Evolutionary conservation across 208 protist species (phyloP), one percentile per base, ranked within the genome.

Genomic region (Trypanosoma melophagium): DNA sequence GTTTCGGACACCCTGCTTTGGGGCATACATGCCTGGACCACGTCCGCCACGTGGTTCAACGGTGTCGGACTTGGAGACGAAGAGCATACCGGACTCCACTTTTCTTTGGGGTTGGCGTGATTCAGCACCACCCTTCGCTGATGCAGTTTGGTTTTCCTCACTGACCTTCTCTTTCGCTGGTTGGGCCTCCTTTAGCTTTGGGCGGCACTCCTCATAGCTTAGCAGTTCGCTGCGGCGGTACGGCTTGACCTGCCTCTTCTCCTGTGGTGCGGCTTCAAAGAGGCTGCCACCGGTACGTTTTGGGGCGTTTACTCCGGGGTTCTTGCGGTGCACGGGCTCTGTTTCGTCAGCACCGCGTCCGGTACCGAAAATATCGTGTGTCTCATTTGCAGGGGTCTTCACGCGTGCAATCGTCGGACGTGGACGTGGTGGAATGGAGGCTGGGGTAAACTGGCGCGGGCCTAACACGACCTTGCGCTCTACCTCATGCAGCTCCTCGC

Each of bases 301-400:
- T 69, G 77, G 84, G 35, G 42, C 60, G 67, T 75, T 77, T 19
- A 64, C 61, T 31, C 70, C 89, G 17, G 77, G 51, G 45, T 83
- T 78, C 56, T 69, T 70, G 22, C 45, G 57, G 21, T 77, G 72
- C 57, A 78, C 44, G 56, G 71, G 55, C 69, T 86, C 79, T 50
- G 73, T 60, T 49, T 84, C 77, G 38, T 81, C 81, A 55, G 77
- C 81, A 38, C 60, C 60, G 55, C 77, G 79, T 38, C 85, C 89
- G 49, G 79, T 88, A 45, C 89, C 83, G 53, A 94, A 79, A 41
- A 94, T 79, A 59, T 94, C 89, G 77, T 94, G 89, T 60, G 87
- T 83, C 41, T 76, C 73, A 70, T 87, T 92, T 8, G 89, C 89
- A 52, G 38, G 21, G 0, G 73, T 79, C 60, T 89, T 82, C 63